Evolutionary conservation across 1,139 yeast species (phyloP).

Genomic region (Candida pseudoviswanathii): DNA sequence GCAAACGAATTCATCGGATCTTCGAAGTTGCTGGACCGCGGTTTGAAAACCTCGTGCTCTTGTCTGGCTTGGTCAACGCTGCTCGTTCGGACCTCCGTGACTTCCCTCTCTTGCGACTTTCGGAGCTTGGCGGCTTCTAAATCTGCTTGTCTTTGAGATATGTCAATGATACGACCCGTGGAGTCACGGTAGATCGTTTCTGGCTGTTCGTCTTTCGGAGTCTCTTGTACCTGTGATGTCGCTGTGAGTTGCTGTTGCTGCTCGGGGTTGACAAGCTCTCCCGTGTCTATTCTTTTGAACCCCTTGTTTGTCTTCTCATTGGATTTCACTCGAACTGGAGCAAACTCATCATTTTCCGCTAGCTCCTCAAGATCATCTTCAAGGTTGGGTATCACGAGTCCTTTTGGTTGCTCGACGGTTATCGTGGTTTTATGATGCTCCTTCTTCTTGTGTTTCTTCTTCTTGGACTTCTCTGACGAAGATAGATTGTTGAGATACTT

Average conservation of each 20-base stretch:
- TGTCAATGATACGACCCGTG: constrained; percentile 40
- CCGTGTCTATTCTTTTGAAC: constrained; percentile 41
- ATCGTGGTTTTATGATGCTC: constrained; percentile 8
- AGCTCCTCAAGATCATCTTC: neutral
- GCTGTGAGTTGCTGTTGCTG: neutral
- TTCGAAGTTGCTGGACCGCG: constrained; percentile 40
- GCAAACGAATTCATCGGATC: constrained; percentile 67
- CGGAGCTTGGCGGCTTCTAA: constrained; percentile 36
- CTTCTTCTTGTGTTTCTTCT: constrained; percentile 10
- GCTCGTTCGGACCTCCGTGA: constrained; percentile 13
- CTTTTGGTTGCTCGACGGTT: constrained; percentile 4
- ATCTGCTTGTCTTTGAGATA: constrained; percentile 31
- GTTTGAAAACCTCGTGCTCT: constrained; percentile 41
- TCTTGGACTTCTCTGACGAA: constrained; percentile 1
- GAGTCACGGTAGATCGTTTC: constrained; percentile 44
- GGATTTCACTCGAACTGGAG: constrained; percentile 25
- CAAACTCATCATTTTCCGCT: constrained; percentile 14
- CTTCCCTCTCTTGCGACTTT: constrained; percentile 21
- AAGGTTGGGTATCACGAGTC: neutral
- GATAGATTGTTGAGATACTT: neutral
- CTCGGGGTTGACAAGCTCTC: constrained; percentile 16
- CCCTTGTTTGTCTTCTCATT: constrained; percentile 26
- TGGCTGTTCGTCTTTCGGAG: constrained; percentile 11
- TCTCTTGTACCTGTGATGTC: neutral
- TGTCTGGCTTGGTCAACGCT: constrained; percentile 19